phyloP scores from a whole-genome alignment of 192 early-diverging fungal genomes.

The Gaertneriomyces semiglobifer region DNA sequence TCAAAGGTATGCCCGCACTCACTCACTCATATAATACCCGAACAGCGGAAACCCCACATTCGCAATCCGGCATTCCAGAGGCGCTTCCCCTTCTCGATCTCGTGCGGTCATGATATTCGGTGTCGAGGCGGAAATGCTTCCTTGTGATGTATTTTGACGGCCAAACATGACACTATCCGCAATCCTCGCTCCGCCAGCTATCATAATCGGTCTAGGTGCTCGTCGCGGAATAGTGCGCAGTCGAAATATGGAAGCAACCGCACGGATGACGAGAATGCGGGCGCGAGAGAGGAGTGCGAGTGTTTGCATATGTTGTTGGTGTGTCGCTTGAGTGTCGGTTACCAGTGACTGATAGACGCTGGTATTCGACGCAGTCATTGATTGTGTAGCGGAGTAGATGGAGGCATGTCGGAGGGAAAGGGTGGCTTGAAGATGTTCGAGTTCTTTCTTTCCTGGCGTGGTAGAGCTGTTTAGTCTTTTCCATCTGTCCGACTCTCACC shows the following conservation, averaged over 20 bases:
- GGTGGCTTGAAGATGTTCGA: not conserved
- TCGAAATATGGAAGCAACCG: conserved; percentile 42
- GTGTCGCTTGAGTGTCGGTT: not conserved
- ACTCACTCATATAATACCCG: conserved; percentile 38
- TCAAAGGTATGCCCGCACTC: not conserved
- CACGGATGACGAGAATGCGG: conserved; percentile 37
- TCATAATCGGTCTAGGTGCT: conserved; percentile 1
- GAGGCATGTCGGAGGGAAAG: not conserved
- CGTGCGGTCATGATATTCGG: not conserved
- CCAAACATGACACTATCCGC: not conserved
- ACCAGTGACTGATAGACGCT: not conserved
- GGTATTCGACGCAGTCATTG: not conserved
- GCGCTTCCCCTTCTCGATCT: conserved; percentile 8
- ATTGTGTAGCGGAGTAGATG: not conserved
- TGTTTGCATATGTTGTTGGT: conserved; percentile 4
- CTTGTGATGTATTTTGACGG: not conserved
- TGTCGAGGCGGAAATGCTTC: not conserved
- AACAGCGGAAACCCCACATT: conserved; percentile 41
- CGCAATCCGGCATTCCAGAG: conserved; percentile 45
- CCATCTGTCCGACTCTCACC: not conserved
- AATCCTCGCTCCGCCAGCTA: not conserved
- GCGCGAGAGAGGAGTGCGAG: conserved; percentile 21
- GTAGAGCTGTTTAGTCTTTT: not conserved
- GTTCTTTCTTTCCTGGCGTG: not conserved
- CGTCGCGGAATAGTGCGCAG: conserved; percentile 33